Evolutionary conservation across 2,329 filamentous ascomycete species (phyloP), one percentile per base, ranked within the genome.

Genomic region (Sporothrix dimorphospora): DNA sequence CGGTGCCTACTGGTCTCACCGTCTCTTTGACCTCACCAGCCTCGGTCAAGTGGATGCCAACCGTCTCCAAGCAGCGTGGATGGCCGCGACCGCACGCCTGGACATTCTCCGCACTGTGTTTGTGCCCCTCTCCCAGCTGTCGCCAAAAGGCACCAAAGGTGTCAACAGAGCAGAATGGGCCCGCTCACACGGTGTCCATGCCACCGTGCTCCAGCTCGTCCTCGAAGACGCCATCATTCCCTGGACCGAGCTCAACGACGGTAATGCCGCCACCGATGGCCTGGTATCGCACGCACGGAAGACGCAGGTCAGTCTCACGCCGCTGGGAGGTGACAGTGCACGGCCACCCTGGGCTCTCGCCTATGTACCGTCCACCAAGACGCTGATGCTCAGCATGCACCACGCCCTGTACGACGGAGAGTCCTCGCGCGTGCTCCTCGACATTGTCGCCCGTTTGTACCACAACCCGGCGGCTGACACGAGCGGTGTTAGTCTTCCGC

Each of bases 321-420:
- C 53, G 2, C 38, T 70, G 0, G 42, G 53, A 1, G 55, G 38
- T 7, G 42, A 49, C 16, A 30, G 47, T 27, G 69, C 45, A 12
- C 71, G 75, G n/a, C 78, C 80, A 1, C 81, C 79, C 6, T 82
- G 81, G 81, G 79, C 79, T 6, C 77, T 82, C 9, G 79, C 81
- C 4, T 74, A 82, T 21, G 76, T 79, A 6, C 74, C 78, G 12
- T 75, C 76, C 9, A 75, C 77, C 1, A 55, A 69, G 30, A 76
- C 76, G 9, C 79, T 83, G 79, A 78, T 83, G 68, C 59, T 83
- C 19, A 81, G 78, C 4, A 76, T 89, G 7, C 85, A 90, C 72
- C 90, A 92, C 77, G 86, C 89, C 0, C 80, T 91, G 1, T 90
- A 90, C 74, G 90, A 92, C 81, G 88, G 87, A 0, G 85, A 86